phyloP scores from a whole-genome alignment of 1,284 basidiomycete genomes.

The Leccinum pachyderme region DNA sequence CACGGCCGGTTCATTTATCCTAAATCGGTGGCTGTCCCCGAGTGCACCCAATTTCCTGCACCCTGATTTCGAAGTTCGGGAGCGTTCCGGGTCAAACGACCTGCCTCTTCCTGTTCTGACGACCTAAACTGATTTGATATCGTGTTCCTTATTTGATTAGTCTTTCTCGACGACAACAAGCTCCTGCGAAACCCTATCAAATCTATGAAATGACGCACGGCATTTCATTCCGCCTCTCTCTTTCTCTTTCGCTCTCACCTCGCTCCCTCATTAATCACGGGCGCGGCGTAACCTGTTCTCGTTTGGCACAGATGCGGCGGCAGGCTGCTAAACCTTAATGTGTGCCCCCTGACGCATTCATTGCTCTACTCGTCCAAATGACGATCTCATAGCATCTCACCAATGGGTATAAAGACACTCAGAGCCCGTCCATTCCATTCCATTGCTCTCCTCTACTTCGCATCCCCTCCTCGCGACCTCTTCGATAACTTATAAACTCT shows the following conservation, averaged over 20 bases:
- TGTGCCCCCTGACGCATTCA: constrained; percentile 22
- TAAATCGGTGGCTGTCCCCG: constrained; percentile 25
- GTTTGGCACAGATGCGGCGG: constrained; percentile 25
- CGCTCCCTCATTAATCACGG: constrained; percentile 22
- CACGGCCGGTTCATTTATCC: constrained; percentile 34
- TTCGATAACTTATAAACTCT: constrained; percentile 1
- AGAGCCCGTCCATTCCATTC: constrained; percentile 8
- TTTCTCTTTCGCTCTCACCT: neutral
- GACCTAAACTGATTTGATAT: constrained; percentile 15
- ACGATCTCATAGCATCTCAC: constrained; percentile 30
- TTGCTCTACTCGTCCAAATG: constrained; percentile 13
- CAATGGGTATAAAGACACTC: constrained; percentile 28
- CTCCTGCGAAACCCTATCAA: constrained; percentile 27
- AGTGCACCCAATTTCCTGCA: constrained; percentile 23
- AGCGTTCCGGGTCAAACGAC: constrained; percentile 18
- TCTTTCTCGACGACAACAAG: constrained; percentile 38
- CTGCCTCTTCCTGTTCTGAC: constrained; percentile 13
- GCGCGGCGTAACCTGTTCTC: constrained; percentile 28
- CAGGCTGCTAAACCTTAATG: constrained; percentile 22
- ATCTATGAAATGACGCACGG: constrained; percentile 38
- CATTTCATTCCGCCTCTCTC: constrained; percentile 11
- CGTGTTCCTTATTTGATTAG: constrained; percentile 33
- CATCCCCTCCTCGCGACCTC: neutral
- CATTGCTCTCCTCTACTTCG: constrained; percentile 8
- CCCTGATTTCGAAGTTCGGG: constrained; percentile 16